phyloP scores from a whole-genome alignment of 345 rosid genomes.

The Raphanus sativus region DNA sequence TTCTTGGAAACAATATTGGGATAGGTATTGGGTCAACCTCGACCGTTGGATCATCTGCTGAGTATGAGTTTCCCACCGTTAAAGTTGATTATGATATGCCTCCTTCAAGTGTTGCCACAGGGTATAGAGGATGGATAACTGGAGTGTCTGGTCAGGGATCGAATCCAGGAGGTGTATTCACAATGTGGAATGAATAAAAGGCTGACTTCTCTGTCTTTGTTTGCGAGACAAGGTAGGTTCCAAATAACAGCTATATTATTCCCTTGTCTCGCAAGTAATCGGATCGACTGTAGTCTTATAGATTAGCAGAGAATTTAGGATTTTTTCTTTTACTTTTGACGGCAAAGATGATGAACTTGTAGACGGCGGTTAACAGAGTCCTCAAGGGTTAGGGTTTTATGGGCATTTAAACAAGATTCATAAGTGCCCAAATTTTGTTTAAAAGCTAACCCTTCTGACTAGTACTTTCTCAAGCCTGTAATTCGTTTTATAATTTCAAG shows the following conservation, averaged over 20 bases:
- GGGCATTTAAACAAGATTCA: conserved; percentile 23
- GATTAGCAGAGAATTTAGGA: conserved; percentile 27
- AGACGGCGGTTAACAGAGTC: conserved; percentile 34
- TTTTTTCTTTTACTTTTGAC: conserved; percentile 14
- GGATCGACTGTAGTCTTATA: conserved; percentile 22
- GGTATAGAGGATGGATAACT: conserved; percentile 68
- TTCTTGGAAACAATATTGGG: conserved; percentile 50
- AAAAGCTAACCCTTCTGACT: conserved; percentile 36
- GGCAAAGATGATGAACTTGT: conserved; percentile 24
- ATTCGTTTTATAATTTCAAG: conserved; percentile 10
- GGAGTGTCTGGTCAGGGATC: conserved; percentile 75
- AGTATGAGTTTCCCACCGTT: conserved; percentile 59
- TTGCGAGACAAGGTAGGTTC: conserved; percentile 28
- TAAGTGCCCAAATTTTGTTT: conserved; percentile 38
- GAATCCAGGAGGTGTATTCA: conserved; percentile 65
- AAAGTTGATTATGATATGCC: conserved; percentile 95
- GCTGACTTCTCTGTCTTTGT: neutral
- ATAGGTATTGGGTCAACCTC: conserved; percentile 56
- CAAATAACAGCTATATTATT: conserved; percentile 2
- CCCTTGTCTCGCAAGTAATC: conserved; percentile 15
- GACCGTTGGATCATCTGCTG: conserved; percentile 47
- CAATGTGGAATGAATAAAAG: conserved; percentile 87
- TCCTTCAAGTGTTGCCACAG: conserved; percentile 36
- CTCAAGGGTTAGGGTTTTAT: conserved; percentile 38
- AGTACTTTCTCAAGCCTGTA: conserved; percentile 24